Conservation (phyloP, 164 flowering plant species). For the Cinnamomum chago region DNA sequence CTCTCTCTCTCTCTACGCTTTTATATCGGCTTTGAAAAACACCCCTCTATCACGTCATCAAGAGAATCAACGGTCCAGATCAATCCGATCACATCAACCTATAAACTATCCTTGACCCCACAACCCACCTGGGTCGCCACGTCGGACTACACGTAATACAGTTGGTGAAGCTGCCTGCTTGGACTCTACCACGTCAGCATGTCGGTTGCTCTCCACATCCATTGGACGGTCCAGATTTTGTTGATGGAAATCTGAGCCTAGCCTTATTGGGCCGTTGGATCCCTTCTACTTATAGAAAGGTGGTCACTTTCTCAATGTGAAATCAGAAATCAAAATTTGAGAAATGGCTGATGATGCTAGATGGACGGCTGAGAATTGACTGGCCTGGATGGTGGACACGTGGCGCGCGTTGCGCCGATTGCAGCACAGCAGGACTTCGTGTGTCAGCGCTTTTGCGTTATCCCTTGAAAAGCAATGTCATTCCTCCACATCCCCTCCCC, state of each 20-base stretch:
- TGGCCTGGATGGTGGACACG: constrained; percentile 10
- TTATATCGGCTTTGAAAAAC: neutral
- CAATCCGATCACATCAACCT: constrained; percentile 7
- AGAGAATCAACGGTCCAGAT: constrained; percentile 19
- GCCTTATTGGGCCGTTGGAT: constrained; percentile 3
- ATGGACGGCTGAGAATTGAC: constrained; percentile 7
- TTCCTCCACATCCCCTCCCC: constrained; percentile 1
- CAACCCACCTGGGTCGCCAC: constrained; percentile 24
- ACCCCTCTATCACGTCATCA: constrained; percentile 19
- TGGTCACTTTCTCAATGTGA: neutral
- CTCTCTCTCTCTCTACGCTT: constrained; percentile 10
- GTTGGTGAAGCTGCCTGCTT: constrained; percentile 1
- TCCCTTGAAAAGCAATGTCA: neutral
- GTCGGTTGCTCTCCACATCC: neutral
- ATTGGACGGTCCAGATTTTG: neutral
- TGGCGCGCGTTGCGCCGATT: constrained; percentile 9
- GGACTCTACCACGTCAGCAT: constrained; percentile 2
- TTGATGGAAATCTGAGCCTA: too few relatives aligned
- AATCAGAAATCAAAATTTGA: too few relatives aligned
- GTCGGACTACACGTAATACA: constrained; percentile 12
- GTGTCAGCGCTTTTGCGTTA: constrained; percentile 5
- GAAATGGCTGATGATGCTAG: constrained; percentile 8
- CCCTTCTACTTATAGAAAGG: neutral
- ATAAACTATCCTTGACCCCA: constrained; percentile 6
- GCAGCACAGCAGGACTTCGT: too few relatives aligned